phyloP scores from a whole-genome alignment of 768 basidiomycete species.

The Trichaptum fuscoviolaceum region DNA sequence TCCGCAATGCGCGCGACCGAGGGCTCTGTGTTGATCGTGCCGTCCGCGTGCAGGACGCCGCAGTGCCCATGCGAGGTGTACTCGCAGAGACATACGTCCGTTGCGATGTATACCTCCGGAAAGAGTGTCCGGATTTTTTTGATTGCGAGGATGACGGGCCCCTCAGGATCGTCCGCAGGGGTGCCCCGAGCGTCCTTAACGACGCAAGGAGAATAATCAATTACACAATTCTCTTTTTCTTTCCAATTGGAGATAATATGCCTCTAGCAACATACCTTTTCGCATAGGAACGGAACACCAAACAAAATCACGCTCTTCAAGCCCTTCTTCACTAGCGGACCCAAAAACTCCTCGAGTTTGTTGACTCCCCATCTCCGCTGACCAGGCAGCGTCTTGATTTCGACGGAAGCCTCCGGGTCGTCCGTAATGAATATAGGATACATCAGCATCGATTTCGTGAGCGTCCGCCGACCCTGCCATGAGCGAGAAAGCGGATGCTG shows the following conservation, averaged over 20 bases:
- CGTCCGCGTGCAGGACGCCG: constrained; percentile 69
- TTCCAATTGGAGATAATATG: background rate
- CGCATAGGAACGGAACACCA: constrained; percentile 78
- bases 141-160: constrained; percentile 94
- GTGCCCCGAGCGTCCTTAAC: constrained; percentile 75
- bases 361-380: constrained; percentile 96
- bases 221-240: background rate
- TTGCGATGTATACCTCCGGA: constrained; percentile 83
- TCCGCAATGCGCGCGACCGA: constrained; percentile 87
- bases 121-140: constrained; percentile 69
- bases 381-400: constrained; percentile 74
- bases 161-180: constrained; percentile 83
- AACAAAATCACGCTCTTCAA: constrained; percentile 91
- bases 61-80: constrained; percentile 99
- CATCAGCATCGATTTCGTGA: constrained; percentile 94
- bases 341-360: constrained; percentile 79
- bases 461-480: constrained; percentile 77
- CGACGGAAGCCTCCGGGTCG: constrained; percentile 78
- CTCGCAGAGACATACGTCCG: constrained; percentile 98
- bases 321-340: constrained; percentile 85
- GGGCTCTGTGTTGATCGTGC: constrained; percentile 69
- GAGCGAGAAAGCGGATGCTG: constrained; percentile 83
- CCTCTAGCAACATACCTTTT: constrained; percentile 48
- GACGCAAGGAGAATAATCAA: background rate
- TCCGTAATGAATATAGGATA: constrained; percentile 99